A percentile compares a stretch with the other conserved stretches of the same genome.
These are phyloP conservation scores for Psilocybe subaeruginosa DNA, from an alignment of 768 basidiomycete species.

Conservation along the genomic window DNA sequence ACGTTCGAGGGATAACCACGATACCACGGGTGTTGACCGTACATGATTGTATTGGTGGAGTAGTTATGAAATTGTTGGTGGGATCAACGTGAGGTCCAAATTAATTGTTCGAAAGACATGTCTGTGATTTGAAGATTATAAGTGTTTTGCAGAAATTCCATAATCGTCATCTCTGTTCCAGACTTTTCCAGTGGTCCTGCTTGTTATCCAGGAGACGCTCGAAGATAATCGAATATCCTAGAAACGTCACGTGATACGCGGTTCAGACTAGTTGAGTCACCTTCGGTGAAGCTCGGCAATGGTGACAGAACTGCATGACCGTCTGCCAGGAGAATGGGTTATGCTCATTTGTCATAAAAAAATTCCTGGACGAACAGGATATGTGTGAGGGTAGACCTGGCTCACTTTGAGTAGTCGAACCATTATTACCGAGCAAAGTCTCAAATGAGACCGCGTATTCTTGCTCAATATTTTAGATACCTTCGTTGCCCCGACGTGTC, in stretches of 20 bases:
- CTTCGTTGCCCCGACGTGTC: too few species aligned
- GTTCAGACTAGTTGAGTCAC: too few species aligned
- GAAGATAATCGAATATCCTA: slow-evolving; percentile 20
- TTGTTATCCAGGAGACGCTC: not conserved
- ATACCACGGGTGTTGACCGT: slow-evolving; percentile 26
- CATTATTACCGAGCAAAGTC: too few species aligned
- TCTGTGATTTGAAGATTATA: slow-evolving; percentile 11
- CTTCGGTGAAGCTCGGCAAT: not conserved
- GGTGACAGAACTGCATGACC: too few species aligned
- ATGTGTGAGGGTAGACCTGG: too few species aligned
- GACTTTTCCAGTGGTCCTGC: slow-evolving; percentile 15
- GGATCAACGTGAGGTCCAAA: not conserved
- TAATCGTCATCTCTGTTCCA: slow-evolving; percentile 20
- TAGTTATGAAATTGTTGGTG: not conserved
- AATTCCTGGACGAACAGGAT: too few species aligned
- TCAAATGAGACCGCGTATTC: too few species aligned
- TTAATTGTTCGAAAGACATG: slow-evolving; percentile 3
- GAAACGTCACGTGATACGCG: slow-evolving; percentile 20
- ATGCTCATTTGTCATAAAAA: too few species aligned
- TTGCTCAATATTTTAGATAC: too few species aligned
- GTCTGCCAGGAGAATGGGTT: too few species aligned
- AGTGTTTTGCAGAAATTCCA: slow-evolving; percentile 6
- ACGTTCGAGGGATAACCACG: slow-evolving; percentile 19
- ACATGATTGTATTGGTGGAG: slow-evolving; percentile 21
- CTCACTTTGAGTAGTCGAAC: too few species aligned